Evolutionary conservation across 352 stramenopile genomes (phyloP).

Genomic region (Phytophthora brassicae): DNA sequence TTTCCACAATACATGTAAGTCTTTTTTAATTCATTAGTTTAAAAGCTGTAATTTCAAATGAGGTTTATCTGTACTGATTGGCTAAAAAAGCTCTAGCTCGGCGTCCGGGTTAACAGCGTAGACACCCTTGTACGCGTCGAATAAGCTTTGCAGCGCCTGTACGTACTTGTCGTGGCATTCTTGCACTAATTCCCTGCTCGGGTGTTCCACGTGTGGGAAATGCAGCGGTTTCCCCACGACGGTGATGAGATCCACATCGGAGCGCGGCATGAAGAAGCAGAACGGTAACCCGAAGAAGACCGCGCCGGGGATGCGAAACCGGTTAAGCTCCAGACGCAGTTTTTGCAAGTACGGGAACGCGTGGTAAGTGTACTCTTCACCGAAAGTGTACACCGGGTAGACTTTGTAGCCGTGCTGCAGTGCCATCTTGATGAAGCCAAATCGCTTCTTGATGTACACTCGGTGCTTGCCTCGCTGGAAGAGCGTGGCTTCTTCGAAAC

Average conservation of each 20-base stretch:
- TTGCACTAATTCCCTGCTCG: conserved; percentile 84
- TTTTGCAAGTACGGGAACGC: conserved; percentile 83
- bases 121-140: conserved; percentile 83
- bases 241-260: conserved; percentile 79
- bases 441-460: conserved; percentile 90
- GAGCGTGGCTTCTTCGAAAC: conserved; percentile 94
- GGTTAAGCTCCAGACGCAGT: conserved; percentile 81
- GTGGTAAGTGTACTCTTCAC: conserved; percentile 87
- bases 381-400: conserved; percentile 91
- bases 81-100: conserved; percentile 53
- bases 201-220: conserved; percentile 84
- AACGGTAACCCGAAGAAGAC: conserved; percentile 69
- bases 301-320: conserved; percentile 80
- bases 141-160: conserved; percentile 75
- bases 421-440: conserved; percentile 93
- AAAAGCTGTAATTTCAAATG: too few relatives aligned
- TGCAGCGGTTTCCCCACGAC: conserved; percentile 88
- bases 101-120: conserved; percentile 73
- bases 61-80: not conserved
- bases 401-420: conserved; percentile 89
- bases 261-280: conserved; percentile 85
- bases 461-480: conserved; percentile 80
- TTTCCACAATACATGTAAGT: too few relatives aligned
- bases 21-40: too few relatives aligned
- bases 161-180: conserved; percentile 92